Conservation (phyloP, 345 rosid genomes). For the Crucihimalaya himalaica region DNA sequence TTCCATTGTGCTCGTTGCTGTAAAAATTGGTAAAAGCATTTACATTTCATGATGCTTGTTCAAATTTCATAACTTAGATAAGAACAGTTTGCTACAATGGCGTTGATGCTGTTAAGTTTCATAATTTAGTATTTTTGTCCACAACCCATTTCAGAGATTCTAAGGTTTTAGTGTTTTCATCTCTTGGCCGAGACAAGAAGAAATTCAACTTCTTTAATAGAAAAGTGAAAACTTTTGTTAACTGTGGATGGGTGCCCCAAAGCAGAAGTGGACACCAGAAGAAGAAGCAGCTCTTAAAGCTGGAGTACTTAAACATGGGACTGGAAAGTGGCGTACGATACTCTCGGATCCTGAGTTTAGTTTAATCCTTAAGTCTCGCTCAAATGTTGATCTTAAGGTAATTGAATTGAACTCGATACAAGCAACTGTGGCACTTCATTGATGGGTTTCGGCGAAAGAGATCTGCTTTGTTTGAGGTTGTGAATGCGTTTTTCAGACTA, state of each 20-base stretch:
- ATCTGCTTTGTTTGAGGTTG: constrained; percentile 6
- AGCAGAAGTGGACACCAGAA: constrained; percentile 99
- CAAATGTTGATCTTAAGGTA: constrained; percentile 99
- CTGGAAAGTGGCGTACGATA: constrained; percentile 98
- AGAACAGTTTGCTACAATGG: constrained; percentile 5
- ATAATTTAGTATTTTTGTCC: background rate
- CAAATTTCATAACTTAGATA: background rate
- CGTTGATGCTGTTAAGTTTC: background rate
- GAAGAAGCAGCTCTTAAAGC: constrained; percentile 99
- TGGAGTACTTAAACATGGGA: constrained; percentile 90
- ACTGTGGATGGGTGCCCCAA: constrained; percentile 92
- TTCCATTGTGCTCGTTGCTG: constrained; percentile 2
- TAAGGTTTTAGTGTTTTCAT: constrained; percentile 31
- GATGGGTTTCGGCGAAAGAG: background rate
- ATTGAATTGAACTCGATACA: background rate
- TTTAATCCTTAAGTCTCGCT: constrained; percentile 65
- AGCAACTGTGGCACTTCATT: background rate
- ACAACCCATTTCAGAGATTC: constrained; percentile 4
- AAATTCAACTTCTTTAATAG: background rate
- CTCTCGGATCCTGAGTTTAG: constrained; percentile 92
- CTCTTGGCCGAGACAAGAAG: constrained; percentile 24
- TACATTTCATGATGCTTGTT: constrained; percentile 7
- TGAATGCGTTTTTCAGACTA: constrained; percentile 13
- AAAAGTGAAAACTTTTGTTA: constrained; percentile 13
- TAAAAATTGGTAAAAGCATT: constrained; percentile 2